These are phyloP conservation scores for Closterium sp. DNA, from an alignment of 139 green algal species.

Conservation along the genomic window DNA sequence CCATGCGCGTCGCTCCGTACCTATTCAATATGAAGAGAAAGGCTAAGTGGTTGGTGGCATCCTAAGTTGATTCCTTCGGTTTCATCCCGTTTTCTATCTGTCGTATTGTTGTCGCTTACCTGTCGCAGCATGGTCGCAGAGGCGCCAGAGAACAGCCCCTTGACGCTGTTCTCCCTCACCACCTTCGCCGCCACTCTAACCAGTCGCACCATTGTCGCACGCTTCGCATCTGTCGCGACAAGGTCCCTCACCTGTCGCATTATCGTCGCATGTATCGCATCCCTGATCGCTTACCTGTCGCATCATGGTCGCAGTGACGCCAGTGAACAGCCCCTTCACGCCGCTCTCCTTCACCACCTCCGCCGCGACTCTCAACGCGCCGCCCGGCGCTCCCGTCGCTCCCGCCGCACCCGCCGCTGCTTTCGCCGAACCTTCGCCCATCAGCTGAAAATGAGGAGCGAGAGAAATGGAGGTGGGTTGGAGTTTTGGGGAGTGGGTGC, in stretches of 20 bases:
- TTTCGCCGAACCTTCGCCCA: not conserved
- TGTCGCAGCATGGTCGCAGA: conserved; percentile 92
- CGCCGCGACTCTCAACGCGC: conserved; percentile 41
- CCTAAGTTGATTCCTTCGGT: too few relatives aligned
- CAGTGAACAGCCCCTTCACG: conserved; percentile 49
- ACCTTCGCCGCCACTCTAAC: conserved; percentile 44
- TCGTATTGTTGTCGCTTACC: conserved; percentile 54
- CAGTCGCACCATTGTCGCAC: too few relatives aligned
- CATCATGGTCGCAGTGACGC: conserved; percentile 89
- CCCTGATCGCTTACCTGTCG: conserved; percentile 67
- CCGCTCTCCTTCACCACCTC: conserved; percentile 35
- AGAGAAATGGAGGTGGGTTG: not conserved
- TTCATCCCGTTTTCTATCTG: too few relatives aligned
- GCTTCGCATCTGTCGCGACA: too few relatives aligned
- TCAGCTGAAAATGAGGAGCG: not conserved
- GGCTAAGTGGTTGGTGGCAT: not conserved
- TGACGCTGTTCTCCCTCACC: conserved; percentile 22
- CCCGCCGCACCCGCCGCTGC: too few relatives aligned
- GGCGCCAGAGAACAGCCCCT: conserved; percentile 66
- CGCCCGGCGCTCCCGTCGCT: not conserved
- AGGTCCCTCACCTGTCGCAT: not conserved
- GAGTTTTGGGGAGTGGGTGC: too few relatives aligned
- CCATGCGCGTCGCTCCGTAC: conserved; percentile 95
- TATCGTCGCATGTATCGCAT: not conserved
- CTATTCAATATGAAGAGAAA: not conserved